These are phyloP conservation scores for Spizellomyces sp. DNA, from an alignment of 192 early-diverging fungal genomes.

Conservation along the genomic window DNA sequence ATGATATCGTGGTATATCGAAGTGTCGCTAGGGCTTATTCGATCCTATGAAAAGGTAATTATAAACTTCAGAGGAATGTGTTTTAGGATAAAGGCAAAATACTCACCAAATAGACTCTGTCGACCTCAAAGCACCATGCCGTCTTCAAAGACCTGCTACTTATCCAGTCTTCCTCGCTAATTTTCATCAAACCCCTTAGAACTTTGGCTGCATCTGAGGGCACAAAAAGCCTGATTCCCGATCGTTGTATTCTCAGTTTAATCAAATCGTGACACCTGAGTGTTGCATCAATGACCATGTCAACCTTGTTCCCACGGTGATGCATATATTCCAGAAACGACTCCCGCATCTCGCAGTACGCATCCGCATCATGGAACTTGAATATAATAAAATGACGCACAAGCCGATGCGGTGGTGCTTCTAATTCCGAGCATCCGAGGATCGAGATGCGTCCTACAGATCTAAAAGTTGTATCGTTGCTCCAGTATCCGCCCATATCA, in stretches of 20 bases:
- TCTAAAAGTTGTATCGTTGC: not conserved
- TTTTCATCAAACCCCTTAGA: not conserved
- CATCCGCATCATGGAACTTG: slow-evolving; percentile 7
- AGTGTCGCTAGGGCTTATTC: not conserved
- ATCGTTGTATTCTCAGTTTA: not conserved
- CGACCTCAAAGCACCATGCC: not conserved
- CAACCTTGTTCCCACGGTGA: not conserved
- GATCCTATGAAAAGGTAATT: not conserved
- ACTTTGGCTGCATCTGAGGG: not conserved
- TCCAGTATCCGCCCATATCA: slow-evolving; percentile 9
- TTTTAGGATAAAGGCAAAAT: not conserved
- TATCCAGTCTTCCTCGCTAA: not conserved
- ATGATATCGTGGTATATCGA: not conserved
- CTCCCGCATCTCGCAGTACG: not conserved
- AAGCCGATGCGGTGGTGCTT: not conserved
- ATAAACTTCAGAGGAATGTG: not conserved
- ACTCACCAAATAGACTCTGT: not conserved
- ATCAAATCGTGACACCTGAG: not conserved
- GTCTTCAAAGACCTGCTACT: not conserved
- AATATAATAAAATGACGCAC: slow-evolving; percentile 1
- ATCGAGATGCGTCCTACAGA: not conserved
- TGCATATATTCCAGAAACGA: not conserved
- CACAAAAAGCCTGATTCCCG: not conserved
- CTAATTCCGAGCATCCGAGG: not conserved
- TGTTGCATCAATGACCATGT: not conserved